Base-by-base conservation (phyloP, 345 rosid species). In the Acer yangbiense region DNA sequence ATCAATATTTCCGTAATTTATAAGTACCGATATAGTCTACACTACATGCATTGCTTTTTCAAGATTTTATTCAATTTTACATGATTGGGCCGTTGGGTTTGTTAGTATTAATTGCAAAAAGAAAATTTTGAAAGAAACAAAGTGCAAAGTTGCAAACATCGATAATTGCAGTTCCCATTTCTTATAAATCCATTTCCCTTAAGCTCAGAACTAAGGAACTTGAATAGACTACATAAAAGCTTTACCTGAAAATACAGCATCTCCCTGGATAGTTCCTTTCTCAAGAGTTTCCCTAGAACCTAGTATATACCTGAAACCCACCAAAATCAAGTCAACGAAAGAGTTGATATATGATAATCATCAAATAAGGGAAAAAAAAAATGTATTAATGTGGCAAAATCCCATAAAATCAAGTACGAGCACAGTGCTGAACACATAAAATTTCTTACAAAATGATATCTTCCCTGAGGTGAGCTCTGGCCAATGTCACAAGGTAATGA, bases 221-320 rank as follows among this genome's bases (percentile, higher is more conserved):
- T 9, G 32, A 35, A 2, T 18, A 68, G 3, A 46, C 46, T 61
- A 10, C 17, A 3, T 65, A 23, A 77, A 52, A 58, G 63, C 5
- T 66, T 80, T 73, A 95, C 98, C 97, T 69, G 99, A 88, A 83
- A 90, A 92, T 74, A 95, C 94, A 65, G 89, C 83, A 75, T 82
- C 89, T 81, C 81, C 84, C 11, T 69, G 81, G 69, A 88, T 85
- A 70, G 96, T 89, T 84, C 99, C 99, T 85, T 90, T 92, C 84
- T 85, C 84, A 66, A 95, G 98, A 80, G 74, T 83, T 79, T 85
- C 96, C 80, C 82, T 82, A 64, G 89, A 77, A 74, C 99, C 99
- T 95, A 50, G 99, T 95, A 78, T 95, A 78, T 95, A 95, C 81
- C 99, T 93, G 84, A 72, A 74, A 76, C 75, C 11, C 74, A 64